These are phyloP conservation scores for Eucalyptus leucophloia DNA, from an alignment of 345 rosid species.

Conservation along the genomic window DNA sequence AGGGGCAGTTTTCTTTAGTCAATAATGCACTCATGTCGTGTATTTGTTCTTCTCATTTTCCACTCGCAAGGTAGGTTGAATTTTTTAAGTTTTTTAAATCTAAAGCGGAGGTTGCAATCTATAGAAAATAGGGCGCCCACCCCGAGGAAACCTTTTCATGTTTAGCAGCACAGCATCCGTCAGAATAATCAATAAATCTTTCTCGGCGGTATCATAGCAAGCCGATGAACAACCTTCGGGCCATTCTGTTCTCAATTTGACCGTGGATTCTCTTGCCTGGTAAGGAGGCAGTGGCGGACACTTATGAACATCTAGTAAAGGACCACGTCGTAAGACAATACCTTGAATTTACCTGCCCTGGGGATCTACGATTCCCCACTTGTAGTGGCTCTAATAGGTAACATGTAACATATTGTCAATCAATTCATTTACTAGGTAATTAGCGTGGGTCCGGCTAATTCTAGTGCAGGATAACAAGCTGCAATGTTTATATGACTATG, in stretches of 20 bases:
- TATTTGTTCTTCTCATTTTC: neutral
- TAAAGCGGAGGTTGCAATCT: constrained; percentile 78
- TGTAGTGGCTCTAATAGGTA: neutral
- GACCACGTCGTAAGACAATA: neutral
- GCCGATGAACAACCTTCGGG: neutral
- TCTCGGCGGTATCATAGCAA: neutral
- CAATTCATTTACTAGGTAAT: neutral
- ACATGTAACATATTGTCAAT: neutral
- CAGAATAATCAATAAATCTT: neutral
- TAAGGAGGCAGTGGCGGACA: neutral
- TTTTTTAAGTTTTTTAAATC: constrained; percentile 49
- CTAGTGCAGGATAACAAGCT: neutral
- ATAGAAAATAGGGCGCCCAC: too few species aligned
- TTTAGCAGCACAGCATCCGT: neutral
- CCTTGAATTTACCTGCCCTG: neutral
- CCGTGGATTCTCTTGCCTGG: neutral
- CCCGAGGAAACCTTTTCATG: too few species aligned
- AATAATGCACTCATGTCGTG: neutral
- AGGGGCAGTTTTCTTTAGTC: too few species aligned
- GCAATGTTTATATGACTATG: too few species aligned
- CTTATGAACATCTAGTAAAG: neutral
- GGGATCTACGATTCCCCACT: neutral
- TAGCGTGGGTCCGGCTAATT: neutral
- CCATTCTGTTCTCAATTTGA: neutral
- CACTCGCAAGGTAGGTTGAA: constrained; percentile 48